Evolutionary conservation across 805 yeast species (phyloP), one percentile per base, ranked within the genome.

Genomic region (Crinitomyces ghanaensis): DNA sequence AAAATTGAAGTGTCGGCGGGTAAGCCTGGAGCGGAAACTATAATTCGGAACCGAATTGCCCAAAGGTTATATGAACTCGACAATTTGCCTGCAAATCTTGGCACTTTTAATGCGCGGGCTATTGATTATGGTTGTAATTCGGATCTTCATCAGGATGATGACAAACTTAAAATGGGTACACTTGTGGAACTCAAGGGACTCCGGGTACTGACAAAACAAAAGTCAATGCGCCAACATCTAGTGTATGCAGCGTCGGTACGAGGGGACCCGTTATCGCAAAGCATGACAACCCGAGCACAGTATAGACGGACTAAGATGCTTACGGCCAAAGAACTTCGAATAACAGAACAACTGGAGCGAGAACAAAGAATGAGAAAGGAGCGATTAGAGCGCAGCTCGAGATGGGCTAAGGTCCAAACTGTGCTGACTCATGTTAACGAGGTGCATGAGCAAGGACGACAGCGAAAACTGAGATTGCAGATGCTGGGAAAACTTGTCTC

Each of bases 241-340:
- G 60, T 85, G 20, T 73, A 79, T 21, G 75, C 75, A 43, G 58
- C 75, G 26, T 84, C 86, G 66, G 84, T 82, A 45, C 77, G 81
- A 48, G 70, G 74, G 39, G 62, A 84, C 30, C 30, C 33, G 12
- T 28, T 48, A 6, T 45, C 55, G 17, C 44, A 43, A 27, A 47
- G 53, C 20, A 75, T 91, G 16, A 74, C 86, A 4, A 79, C 81
- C 53, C 95, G 97, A 4, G 81, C 84, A 50, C 78, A 83, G 48
- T 67, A 84, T 38, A 86, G 96, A 3, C 80, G 82, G 43, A 72
- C 77, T 27, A 72, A 83, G 52, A 62, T 64, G 28, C 59, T 74
- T 26, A 66, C 68, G 30, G 49, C 70, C 4, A 68, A 69, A 39
- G 91, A 80, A 52, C 74, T 82, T n/a, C 59, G 72, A 11, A 57